Evolutionary conservation across 257 asterid species (phyloP), one percentile per base, ranked within the genome.

Genomic region (Linderniella brevidens): DNA sequence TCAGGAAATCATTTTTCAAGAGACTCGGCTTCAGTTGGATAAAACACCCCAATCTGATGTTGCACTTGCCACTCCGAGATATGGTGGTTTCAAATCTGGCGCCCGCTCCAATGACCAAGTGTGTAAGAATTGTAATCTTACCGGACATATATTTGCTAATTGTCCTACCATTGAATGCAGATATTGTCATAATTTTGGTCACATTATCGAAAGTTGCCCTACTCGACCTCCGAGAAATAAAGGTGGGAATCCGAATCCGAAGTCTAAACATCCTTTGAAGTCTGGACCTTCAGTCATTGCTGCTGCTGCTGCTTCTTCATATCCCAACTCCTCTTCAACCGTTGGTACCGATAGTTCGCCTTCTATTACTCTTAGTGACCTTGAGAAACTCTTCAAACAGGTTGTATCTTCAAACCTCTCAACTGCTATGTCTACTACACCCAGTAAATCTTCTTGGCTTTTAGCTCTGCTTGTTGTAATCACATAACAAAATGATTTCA

Each of bases 391-490:
- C 5, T 35, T 60, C 43, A 54, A 53, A n/a, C n/a, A n/a, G n/a
- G n/a, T n/a, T 15, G 40, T 60, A n/a, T 46, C 60, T 19, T 60
- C 52, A 9, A 47, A 41, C 48, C 12, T 50, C 11, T n/a, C 44
- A 8, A 17, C 18, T 59, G 37, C 52, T 17, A 25, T 53, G 12
- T 54, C 38, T 54, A 15, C 8, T 37, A 49, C 54, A 41, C 37
- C 16, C 14, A 8, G 62, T 62, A 48, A 54, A 0, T 38, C 48
- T 42, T 16, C 20, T 49, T 61, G 49, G 46, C n/a, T 48, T 29
- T 61, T 61, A 35, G 25, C 9, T 61, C 9, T 39, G 16, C 57
- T 1, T 61, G 52, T 41, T 54, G 62, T 49, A 61, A 54, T 14
- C 57, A 54, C 6, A 48, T 61, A 57, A 55, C 52, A n/a, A 1